Percentiles rank a stretch among this genome's conserved stretches.
These are phyloP conservation scores for Lolium perenne DNA, from an alignment of 176 grass and related monocot genomes.

Conservation along the genomic window DNA sequence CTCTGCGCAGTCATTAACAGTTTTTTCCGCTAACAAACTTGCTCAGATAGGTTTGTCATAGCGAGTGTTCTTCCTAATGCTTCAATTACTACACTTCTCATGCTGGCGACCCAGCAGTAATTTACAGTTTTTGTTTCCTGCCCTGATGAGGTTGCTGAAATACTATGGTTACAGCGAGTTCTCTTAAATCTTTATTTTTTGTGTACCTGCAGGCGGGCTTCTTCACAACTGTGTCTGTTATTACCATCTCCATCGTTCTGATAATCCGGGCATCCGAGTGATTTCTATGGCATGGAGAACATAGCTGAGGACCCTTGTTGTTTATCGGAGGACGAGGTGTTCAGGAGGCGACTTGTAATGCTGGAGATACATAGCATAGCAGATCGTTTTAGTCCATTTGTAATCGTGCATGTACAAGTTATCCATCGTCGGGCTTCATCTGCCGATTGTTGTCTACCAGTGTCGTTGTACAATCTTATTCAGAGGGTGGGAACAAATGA, in stretches of 20 bases:
- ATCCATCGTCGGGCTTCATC: neutral
- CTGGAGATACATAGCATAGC: constrained; percentile 18
- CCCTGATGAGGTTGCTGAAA: neutral
- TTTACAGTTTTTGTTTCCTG: neutral
- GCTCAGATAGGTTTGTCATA: neutral
- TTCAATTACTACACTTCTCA: neutral
- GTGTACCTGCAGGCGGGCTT: constrained; percentile 36
- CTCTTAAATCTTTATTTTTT: neutral
- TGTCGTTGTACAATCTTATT: neutral
- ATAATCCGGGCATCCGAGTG: constrained; percentile 45
- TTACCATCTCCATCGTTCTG: constrained; percentile 32
- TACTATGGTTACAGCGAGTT: neutral
- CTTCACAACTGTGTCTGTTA: constrained; percentile 36
- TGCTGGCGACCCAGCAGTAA: neutral
- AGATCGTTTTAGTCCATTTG: constrained; percentile 12
- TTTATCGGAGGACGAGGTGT: neutral
- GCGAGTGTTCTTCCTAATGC: neutral
- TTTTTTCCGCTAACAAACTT: neutral
- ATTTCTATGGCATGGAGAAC: constrained; percentile 5
- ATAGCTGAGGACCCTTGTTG: neutral
- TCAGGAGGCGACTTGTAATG: constrained; percentile 26
- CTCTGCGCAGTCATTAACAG: neutral
- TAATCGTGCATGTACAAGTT: constrained; percentile 1
- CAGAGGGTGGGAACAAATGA: neutral
- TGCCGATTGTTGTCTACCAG: neutral